Base-by-base conservation (phyloP, 345 rosid species). In the Sisymbrium irio region DNA sequence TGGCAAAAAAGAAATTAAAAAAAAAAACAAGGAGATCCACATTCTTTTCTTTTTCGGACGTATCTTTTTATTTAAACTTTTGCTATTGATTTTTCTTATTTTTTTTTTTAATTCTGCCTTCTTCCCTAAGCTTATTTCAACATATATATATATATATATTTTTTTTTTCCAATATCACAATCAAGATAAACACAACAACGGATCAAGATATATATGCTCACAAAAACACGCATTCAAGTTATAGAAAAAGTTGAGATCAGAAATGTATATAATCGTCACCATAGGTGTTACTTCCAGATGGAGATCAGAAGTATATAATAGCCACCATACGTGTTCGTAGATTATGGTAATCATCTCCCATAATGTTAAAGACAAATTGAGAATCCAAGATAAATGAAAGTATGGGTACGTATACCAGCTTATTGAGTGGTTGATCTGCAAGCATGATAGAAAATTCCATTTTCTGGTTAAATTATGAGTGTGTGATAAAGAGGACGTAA, bases 381-480 rank as follows among this genome's bases (percentile, higher is more conserved):
- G 42, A 64, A 14, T 64, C 30, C 59, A 49, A 50, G 47, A 49
- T 25, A 50, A 35, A 35, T 35, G 39, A 36, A 13, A 8, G 14
- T 11, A 25, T 25, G 22, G 15, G 13, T 6, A 12, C 17, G 57
- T 46, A 46, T 46, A 46, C 36, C 53, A 47, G 13, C 33, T 47
- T 62, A 27, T 62, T 42, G 53, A 42, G 39, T 66, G 60, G 71
- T 66, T 20, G 59, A 65, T 65, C 58, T 45, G 28, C 9, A 63
- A 42, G 25, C 28, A 45, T 45, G 3, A 15, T 17, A 28, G 0
- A 20, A 12, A 19, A 12, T 13, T 19, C 46, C 9, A 39, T 60
- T 42, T 19, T 12, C 33, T 60, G 15, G 10, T 10, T 39, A 6
- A 3, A 20, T 25, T 11, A 25, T 51, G 33, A 0, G 33, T 7